These are phyloP conservation scores for Picocystis sp. DNA, from an alignment of 163 green algal genomes.

Conservation along the genomic window DNA sequence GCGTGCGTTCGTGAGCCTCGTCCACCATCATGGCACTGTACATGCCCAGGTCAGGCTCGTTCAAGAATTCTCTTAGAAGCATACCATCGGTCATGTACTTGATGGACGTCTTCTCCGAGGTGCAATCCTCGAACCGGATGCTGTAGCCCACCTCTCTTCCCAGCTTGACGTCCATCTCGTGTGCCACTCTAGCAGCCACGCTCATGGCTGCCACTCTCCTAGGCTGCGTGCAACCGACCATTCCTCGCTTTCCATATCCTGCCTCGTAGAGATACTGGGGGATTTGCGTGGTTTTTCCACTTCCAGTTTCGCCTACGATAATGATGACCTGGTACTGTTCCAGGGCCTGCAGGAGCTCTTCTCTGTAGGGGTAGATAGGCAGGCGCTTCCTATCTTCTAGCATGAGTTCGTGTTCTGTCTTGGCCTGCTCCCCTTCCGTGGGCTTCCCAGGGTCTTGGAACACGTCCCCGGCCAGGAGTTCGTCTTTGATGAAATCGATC, in stretches of 20 bases:
- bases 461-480: constrained; percentile 24
- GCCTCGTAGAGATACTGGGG: constrained; percentile 89
- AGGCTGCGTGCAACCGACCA: constrained; percentile 90
- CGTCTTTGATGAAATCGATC: constrained; percentile 84
- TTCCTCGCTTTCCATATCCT: constrained; percentile 70
- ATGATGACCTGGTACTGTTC: constrained; percentile 72
- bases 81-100: constrained; percentile 98
- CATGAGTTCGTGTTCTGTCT: constrained; percentile 36
- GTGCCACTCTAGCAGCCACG: constrained; percentile 73
- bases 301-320: constrained; percentile 92
- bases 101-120: constrained; percentile 78
- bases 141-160: constrained; percentile 83
- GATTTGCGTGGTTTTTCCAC: constrained; percentile 94
- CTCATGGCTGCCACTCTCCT: constrained; percentile 85
- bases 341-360: constrained; percentile 61
- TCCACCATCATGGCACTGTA: constrained; percentile 97
- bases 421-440: constrained; percentile 20
- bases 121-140: constrained; percentile 97
- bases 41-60: constrained; percentile 71
- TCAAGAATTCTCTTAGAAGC: constrained; percentile 88
- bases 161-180: constrained; percentile 68
- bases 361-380: constrained; percentile 67
- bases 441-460: constrained; percentile 5
- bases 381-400: constrained; percentile 46
- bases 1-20: constrained; percentile 91